A percentile compares a stretch with the other conserved stretches of the same genome.
phyloP scores from a whole-genome alignment of 192 early-diverging fungal genomes.

The Nowakowskiella sp. region DNA sequence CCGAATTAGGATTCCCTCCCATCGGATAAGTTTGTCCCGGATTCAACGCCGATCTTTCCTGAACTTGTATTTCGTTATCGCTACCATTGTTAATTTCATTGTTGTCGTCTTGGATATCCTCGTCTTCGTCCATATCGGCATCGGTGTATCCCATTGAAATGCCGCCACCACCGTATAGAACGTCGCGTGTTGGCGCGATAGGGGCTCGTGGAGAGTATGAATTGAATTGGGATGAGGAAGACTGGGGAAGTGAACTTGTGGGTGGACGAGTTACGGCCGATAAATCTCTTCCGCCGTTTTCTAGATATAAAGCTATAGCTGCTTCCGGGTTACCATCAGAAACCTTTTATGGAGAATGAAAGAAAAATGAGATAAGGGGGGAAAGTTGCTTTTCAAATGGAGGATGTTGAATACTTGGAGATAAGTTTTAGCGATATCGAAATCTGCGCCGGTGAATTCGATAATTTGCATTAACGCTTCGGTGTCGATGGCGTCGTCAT shows the following conservation, averaged over 20 bases:
- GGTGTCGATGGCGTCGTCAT: constrained; percentile 16
- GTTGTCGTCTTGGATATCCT: too few species aligned
- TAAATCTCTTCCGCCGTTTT: constrained; percentile 63
- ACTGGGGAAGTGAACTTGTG: constrained; percentile 4
- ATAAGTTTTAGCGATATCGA: constrained; percentile 61
- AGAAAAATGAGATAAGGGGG: neutral
- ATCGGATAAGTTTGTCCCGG: too few species aligned
- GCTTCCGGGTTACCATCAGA: constrained; percentile 64
- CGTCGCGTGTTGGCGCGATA: constrained; percentile 72
- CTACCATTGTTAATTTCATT: too few species aligned
- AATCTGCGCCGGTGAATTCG: constrained; percentile 62
- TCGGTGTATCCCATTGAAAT: constrained; percentile 3
- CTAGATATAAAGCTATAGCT: constrained; percentile 77
- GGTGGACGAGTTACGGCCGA: constrained; percentile 7
- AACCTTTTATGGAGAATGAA: constrained; percentile 39
- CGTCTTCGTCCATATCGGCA: neutral
- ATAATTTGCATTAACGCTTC: constrained; percentile 16
- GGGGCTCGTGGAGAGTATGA: constrained; percentile 61
- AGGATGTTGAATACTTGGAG: constrained; percentile 41
- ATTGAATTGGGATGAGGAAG: neutral
- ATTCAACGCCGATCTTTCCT: too few species aligned
- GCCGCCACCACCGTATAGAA: constrained; percentile 52
- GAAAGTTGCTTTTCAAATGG: neutral
- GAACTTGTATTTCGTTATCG: too few species aligned
- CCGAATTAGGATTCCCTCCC: too few species aligned